A percentile compares a stretch with the other conserved stretches of the same genome.
phyloP scores from a whole-genome alignment of 805 yeast genomes.

The Kuraishia cidri region DNA sequence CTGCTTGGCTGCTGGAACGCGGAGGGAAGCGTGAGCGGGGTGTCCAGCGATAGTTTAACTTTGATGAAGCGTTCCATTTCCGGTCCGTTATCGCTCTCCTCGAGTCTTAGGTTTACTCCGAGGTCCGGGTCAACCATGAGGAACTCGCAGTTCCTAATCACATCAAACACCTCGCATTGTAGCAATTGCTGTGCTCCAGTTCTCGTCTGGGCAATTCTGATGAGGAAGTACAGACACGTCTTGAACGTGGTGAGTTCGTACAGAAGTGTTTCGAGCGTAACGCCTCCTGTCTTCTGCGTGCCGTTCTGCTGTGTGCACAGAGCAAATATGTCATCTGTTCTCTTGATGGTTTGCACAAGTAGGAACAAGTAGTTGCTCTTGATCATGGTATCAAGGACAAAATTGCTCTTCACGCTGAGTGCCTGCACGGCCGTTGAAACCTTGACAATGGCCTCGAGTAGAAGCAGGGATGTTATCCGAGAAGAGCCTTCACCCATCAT shows the following conservation, averaged over 20 bases:
- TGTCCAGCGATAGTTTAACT: conserved; percentile 42
- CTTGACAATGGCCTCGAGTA: conserved; percentile 43
- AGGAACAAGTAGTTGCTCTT: conserved; percentile 58
- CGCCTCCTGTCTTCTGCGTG: conserved; percentile 15
- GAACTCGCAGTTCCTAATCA: conserved; percentile 47
- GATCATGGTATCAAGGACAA: conserved; percentile 51
- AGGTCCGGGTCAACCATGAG: conserved; percentile 70
- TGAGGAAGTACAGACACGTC: conserved; percentile 57
- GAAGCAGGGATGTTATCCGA: conserved; percentile 65
- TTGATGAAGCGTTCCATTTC: conserved; percentile 21
- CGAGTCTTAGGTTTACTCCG: conserved; percentile 48
- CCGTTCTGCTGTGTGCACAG: conserved; percentile 19
- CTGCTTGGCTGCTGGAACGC: conserved; percentile 6
- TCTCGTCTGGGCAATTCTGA: conserved; percentile 68
- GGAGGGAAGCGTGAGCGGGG: conserved; percentile 29
- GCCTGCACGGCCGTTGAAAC: conserved; percentile 40
- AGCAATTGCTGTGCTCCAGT: conserved; percentile 70
- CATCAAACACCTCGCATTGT: conserved; percentile 63
- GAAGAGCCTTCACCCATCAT: conserved; percentile 70
- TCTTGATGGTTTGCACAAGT: conserved; percentile 56
- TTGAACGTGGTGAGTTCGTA: conserved; percentile 76
- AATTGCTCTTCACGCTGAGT: conserved; percentile 40
- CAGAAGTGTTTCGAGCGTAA: conserved; percentile 43
- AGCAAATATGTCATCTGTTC: conserved; percentile 56
- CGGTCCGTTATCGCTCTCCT: conserved; percentile 11